Conservation (phyloP, 805 yeast genomes). For the Yamadazyma philogaea region DNA sequence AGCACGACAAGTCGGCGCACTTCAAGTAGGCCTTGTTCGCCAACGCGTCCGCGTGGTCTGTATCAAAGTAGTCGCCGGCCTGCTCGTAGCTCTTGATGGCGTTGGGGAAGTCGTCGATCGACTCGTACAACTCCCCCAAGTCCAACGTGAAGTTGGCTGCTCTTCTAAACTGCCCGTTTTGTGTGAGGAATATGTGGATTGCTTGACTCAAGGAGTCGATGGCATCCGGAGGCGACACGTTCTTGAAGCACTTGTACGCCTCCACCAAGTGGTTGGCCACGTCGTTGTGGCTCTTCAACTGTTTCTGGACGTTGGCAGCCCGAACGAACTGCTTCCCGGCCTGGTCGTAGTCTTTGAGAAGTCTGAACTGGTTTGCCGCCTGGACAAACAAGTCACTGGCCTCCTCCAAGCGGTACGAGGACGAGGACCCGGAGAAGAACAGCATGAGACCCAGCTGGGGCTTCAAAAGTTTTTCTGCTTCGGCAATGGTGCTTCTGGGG, state of each 20-base stretch:
- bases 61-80: slow-evolving; percentile 94
- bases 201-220: slow-evolving; percentile 76
- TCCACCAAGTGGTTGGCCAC: slow-evolving; percentile 88
- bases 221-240: slow-evolving; percentile 70
- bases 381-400: slow-evolving; percentile 87
- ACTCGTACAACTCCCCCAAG: slow-evolving; percentile 82
- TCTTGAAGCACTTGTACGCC: slow-evolving; percentile 82
- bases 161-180: slow-evolving; percentile 91
- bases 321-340: slow-evolving; percentile 85
- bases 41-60: slow-evolving; percentile 90
- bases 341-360: slow-evolving; percentile 63
- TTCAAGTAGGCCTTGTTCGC: slow-evolving; percentile 84
- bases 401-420: slow-evolving; percentile 71
- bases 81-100: slow-evolving; percentile 81
- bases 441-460: slow-evolving; percentile 72
- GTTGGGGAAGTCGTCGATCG: slow-evolving; percentile 57
- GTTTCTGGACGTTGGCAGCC: slow-evolving; percentile 77
- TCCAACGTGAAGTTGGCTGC: slow-evolving; percentile 94
- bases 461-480: slow-evolving; percentile 43
- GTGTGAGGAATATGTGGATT: slow-evolving; percentile 71
- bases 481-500: slow-evolving; percentile 43
- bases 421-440: slow-evolving; percentile 59
- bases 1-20: slow-evolving; percentile 84
- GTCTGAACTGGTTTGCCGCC: slow-evolving; percentile 87
- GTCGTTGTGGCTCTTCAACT: slow-evolving; percentile 79